Percentiles rank a stretch among this genome's conserved stretches.
phyloP scores from a whole-genome alignment of 805 yeast species.

The Metschnikowia similis region DNA sequence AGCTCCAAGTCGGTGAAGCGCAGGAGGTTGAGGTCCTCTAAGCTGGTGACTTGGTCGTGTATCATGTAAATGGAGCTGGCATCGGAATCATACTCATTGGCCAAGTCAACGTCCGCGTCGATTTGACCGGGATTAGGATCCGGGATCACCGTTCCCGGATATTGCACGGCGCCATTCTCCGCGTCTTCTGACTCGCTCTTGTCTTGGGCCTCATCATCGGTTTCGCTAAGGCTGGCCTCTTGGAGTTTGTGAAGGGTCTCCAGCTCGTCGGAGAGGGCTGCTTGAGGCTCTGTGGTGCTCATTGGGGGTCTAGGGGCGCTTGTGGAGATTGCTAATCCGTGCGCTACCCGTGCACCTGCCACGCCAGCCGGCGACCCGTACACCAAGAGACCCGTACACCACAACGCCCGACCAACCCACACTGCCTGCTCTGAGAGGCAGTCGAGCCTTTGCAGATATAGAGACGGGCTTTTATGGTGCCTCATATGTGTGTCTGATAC shows the following conservation, averaged over 20 bases:
- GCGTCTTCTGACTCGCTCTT: constrained; percentile 19
- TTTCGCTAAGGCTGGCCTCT: constrained; percentile 12
- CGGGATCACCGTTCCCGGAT: constrained; percentile 41
- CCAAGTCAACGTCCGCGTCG: constrained; percentile 66
- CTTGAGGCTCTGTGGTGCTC: neutral
- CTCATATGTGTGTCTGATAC: too few species aligned
- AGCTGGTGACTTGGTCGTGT: constrained; percentile 62
- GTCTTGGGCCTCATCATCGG: constrained; percentile 20
- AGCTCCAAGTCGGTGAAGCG: constrained; percentile 55
- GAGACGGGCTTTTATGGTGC: too few species aligned
- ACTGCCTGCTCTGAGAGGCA: too few species aligned
- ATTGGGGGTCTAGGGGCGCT: neutral
- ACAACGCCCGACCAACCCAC: too few species aligned
- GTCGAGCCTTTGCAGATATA: too few species aligned
- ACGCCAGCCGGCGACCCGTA: too few species aligned
- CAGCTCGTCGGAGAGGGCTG: neutral
- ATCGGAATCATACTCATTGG: constrained; percentile 54
- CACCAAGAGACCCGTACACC: too few species aligned
- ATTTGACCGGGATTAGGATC: constrained; percentile 50
- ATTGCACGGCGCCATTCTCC: constrained; percentile 36
- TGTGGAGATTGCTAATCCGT: too few species aligned
- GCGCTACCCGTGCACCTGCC: too few species aligned
- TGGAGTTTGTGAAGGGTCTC: constrained; percentile 1
- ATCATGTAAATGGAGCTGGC: constrained; percentile 59
- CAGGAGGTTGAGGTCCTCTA: constrained; percentile 56